Percentiles rank a stretch among this genome's conserved stretches.
Conservation (phyloP, 345 rosid genomes). For the Eucalyptus erythrocorys region DNA sequence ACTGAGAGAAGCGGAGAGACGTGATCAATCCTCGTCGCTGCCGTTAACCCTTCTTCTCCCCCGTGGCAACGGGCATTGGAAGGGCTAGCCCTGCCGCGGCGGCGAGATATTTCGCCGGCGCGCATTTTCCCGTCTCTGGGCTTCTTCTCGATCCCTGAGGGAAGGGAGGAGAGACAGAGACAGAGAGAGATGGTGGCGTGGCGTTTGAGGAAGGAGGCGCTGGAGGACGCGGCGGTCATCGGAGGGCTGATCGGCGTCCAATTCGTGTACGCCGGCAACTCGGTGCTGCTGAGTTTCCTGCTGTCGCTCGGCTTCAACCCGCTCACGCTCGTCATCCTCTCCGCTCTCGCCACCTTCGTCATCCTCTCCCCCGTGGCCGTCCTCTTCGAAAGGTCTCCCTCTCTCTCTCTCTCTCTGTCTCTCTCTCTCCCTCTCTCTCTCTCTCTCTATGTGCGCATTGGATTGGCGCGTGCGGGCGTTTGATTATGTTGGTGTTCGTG, state of each 20-base stretch:
- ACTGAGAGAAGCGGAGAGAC: neutral
- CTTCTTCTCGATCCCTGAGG: neutral
- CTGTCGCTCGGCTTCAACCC: constrained; percentile 73
- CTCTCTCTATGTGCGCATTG: neutral
- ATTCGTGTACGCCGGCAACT: constrained; percentile 65
- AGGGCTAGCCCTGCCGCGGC: neutral
- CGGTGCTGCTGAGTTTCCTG: constrained; percentile 59
- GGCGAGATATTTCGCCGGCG: neutral
- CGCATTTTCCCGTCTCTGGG: neutral
- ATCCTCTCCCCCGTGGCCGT: constrained; percentile 67
- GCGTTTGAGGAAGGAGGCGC: neutral
- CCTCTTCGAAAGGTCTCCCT: constrained; percentile 57
- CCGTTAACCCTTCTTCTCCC: neutral
- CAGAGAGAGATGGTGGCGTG: neutral
- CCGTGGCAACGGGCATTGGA: neutral
- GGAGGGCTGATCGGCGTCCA: constrained; percentile 66
- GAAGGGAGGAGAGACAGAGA: neutral
- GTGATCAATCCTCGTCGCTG: neutral
- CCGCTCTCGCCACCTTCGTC: constrained; percentile 59
- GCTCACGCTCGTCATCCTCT: constrained; percentile 60
- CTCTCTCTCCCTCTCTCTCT: neutral
- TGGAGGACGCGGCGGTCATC: constrained; percentile 45
- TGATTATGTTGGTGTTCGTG: neutral
- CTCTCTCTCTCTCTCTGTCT: neutral
- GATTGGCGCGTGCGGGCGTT: neutral